These are phyloP conservation scores for Tephrocybe sp. DNA, from an alignment of 768 basidiomycete species.

Conservation along the genomic window DNA sequence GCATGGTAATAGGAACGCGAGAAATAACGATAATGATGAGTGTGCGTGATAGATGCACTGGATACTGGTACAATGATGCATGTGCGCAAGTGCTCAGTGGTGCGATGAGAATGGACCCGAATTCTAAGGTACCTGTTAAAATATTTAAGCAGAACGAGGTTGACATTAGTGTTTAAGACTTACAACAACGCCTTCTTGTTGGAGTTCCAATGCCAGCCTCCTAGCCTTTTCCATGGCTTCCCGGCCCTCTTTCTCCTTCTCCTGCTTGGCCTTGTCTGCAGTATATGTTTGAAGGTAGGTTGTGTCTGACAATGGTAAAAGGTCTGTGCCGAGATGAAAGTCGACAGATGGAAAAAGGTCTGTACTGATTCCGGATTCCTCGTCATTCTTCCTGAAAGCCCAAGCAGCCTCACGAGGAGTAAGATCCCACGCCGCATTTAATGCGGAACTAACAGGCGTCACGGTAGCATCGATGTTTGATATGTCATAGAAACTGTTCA, in stretches of 20 bases:
- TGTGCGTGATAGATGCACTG: conserved; percentile 13
- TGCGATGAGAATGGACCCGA: no score
- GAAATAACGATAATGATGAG: no score
- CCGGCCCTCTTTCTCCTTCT: conserved; percentile 28
- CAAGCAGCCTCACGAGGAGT: background rate
- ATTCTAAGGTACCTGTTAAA: no score
- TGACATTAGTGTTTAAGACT: background rate
- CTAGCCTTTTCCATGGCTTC: conserved; percentile 32
- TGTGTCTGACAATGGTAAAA: background rate
- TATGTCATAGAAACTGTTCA: background rate
- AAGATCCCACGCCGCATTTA: background rate
- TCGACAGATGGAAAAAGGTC: background rate
- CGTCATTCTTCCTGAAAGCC: background rate
- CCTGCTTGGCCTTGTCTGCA: conserved; percentile 20
- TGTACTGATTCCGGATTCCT: background rate
- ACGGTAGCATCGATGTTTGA: background rate
- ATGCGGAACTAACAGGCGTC: background rate
- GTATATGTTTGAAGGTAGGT: background rate
- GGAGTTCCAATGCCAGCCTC: conserved; percentile 29
- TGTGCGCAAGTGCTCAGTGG: no score
- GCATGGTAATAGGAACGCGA: no score
- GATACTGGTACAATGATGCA: background rate
- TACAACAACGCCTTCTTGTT: conserved; percentile 12
- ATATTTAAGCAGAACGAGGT: background rate
- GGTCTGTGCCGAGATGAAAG: background rate